phyloP scores from a whole-genome alignment of 2,329 filamentous ascomycete species.

The Tolypocladium nubicola region DNA sequence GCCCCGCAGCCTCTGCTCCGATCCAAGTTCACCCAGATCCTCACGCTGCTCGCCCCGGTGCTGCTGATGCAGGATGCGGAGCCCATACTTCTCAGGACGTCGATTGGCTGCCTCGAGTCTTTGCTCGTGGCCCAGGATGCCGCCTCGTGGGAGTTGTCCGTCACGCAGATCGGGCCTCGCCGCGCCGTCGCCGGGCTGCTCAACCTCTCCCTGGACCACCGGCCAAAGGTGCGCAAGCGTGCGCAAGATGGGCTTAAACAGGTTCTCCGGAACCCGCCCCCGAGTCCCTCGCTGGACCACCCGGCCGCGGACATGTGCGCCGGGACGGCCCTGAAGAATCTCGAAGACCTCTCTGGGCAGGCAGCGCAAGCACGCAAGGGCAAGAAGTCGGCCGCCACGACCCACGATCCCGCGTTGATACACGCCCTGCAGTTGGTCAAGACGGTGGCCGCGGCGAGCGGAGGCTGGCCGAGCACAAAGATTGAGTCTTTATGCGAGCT shows the following conservation, averaged over 20 bases:
- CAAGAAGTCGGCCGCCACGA: conserved; percentile 47
- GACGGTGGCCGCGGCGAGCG: conserved; percentile 74
- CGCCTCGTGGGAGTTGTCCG: conserved; percentile 75
- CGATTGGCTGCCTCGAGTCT: conserved; percentile 90
- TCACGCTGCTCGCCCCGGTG: conserved; percentile 75
- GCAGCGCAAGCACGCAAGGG: conserved; percentile 51
- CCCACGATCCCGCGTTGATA: conserved; percentile 74
- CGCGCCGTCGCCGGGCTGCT: conserved; percentile 80
- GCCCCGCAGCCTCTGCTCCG: conserved; percentile 79
- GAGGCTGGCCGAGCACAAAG: conserved; percentile 93
- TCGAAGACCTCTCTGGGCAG: conserved; percentile 62
- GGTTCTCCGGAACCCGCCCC: conserved; percentile 75
- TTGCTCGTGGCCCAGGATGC: conserved; percentile 82
- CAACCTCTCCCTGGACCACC: conserved; percentile 71
- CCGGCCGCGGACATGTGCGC: conserved; percentile 95
- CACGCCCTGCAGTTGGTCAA: conserved; percentile 90
- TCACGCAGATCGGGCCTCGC: conserved; percentile 74
- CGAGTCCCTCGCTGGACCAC: conserved; percentile 86
- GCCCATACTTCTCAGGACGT: conserved; percentile 74
- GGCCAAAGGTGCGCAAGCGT: conserved; percentile 89
- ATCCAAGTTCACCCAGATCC: conserved; percentile 90
- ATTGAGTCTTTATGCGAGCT: conserved; percentile 88
- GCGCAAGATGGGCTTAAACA: conserved; percentile 81
- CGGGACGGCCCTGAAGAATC: conserved; percentile 72
- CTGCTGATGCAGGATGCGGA: conserved; percentile 73